Evolutionary conservation across 2,329 filamentous ascomycete species (phyloP), one percentile per base, ranked within the genome.

Genomic region (Pochonia chlamydosporia): DNA sequence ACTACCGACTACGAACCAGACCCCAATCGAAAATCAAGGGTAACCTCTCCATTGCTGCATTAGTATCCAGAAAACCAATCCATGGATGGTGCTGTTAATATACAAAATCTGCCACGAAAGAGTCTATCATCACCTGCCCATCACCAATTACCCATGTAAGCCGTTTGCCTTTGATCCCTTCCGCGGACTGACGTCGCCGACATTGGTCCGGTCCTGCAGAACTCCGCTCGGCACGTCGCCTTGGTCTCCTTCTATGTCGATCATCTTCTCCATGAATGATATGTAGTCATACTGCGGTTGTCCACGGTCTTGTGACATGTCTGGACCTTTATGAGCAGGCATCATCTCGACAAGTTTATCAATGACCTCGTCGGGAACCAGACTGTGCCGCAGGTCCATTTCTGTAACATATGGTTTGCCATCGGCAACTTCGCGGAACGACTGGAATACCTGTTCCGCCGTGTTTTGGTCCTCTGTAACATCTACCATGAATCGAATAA

Each of bases 391-490:
- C 49, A 99, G 79, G 65, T 99, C 93, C 73, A 99, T 87, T 70
- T 99, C 93, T 5, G 93, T 99, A 35, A 99, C 93, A 65, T 99
- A 99, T 10, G 92, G 91, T 75, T 99, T 99, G 55, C 93, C 93
- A 71, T 99, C 93, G 16, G 93, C 93, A 40, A 99, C 93, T 69
- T 99, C 93, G 49, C 85, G 83, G 80, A 99, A 99, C 54, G 87
- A 95, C 70, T 99, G 92, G 73, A 93, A 97, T 5, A 99, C 93
- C 67, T 99, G 93, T 68, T 97, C 93, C 11, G 93, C 93, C 4
- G 91, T 96, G 66, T 99, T 96, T 70, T 99, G 93, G 63, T 99
- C 93, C 69, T 99, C 93, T 11, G 93, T 99, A 43, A 96, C 93
- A 57, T 95, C 89, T 41, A 99, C 93, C 93, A 99, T 99, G 76